phyloP scores from a whole-genome alignment of 73 alveolate species.

The Paramecium tetraurelia region DNA sequence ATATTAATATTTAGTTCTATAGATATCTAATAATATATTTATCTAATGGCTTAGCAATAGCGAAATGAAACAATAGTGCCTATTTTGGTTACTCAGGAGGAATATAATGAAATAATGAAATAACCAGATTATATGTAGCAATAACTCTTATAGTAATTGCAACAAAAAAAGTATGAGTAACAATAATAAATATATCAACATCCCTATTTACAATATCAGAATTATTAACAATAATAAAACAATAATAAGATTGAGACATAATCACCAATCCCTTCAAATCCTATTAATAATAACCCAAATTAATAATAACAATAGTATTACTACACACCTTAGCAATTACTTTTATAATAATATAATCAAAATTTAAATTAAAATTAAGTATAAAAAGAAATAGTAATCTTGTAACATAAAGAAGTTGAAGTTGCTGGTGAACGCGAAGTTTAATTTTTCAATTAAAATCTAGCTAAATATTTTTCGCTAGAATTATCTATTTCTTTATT shows the following conservation, averaged over 20 bases:
- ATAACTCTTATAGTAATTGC: not conserved
- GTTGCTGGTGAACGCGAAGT: not conserved
- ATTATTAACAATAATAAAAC: not conserved
- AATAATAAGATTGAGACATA: not conserved
- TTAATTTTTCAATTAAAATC: not conserved
- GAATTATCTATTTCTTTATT: not conserved
- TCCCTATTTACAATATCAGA: not conserved
- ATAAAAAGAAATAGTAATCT: not conserved
- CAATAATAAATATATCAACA: not conserved
- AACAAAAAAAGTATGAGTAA: not conserved
- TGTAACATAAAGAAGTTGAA: not conserved
- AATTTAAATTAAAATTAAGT: not conserved
- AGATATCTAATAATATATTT: not conserved
- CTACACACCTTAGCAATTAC: not conserved
- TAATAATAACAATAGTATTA: not conserved
- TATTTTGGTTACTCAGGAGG: not conserved
- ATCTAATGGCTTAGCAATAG: constrained; percentile 30
- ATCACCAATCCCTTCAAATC: not conserved
- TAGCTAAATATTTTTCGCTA: not conserved
- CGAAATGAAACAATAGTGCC: not conserved
- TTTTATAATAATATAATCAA: not conserved
- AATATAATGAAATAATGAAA: not conserved
- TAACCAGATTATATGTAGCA: not conserved
- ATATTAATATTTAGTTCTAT: not conserved
- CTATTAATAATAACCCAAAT: not conserved